Evolutionary conservation across 106 monocot species (phyloP), one percentile per base, ranked within the genome.

Genomic region (Alisma plantagoaquatica): DNA sequence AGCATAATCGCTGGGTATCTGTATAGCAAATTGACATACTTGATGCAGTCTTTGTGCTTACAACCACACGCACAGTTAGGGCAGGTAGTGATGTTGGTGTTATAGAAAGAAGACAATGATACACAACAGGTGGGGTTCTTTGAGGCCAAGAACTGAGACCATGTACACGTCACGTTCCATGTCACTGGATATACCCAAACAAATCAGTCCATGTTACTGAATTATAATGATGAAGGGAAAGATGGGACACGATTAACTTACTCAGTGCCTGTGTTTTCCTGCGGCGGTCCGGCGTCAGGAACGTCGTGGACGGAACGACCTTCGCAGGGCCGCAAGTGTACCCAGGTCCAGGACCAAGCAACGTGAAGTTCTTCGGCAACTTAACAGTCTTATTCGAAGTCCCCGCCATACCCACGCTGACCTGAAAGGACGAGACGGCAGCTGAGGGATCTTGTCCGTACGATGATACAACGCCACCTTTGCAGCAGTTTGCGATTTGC

Each of bases 31-130:
- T 15, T 53, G 14, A 8, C 46, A 47, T 12, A 19, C 0, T 41
- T 41, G n/a, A 38, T 6, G 14, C 9, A 38, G 14, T 7, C 20
- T 14, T 63, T 63, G 45, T 54, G 16, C 17, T 61, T 62, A 59
- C 85, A 91, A 35, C 72, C 75, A 33, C 91, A 91, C 46, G 73
- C 67, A 16, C 91, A 85, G 8, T 6, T 51, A 24, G 81, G 81
- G 30, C 91, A 91, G 17, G 71, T 31, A 6, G 72, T 62, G 4
- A 91, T 60, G 23, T 62, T 75, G 30, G 61, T 54, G 31, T 75
- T 75, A 62, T 91, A 91, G 66, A 91, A 91, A 10, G 77, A 59
- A 1, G 91, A 91, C 17, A 85, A 50, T 19, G 85, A 91, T 46
- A 91, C 91, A 32, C 91, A 91, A 65, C 91, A 91, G 21, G 47